These are phyloP conservation scores for Ascochyta fabae DNA, from an alignment of 2,329 filamentous ascomycete species.

Conservation along the genomic window DNA sequence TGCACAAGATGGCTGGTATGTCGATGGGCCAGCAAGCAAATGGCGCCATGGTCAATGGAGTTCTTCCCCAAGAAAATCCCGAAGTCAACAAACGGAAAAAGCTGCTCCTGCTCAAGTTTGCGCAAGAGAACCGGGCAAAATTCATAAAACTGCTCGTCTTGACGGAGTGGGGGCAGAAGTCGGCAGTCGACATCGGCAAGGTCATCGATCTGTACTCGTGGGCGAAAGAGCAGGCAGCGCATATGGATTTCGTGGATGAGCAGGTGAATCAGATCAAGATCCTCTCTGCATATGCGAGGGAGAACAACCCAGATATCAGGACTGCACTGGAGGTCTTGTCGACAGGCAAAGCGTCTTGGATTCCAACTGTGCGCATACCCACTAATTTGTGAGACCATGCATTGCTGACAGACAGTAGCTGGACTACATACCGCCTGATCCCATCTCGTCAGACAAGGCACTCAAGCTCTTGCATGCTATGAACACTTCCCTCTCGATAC, in stretches of 20 bases:
- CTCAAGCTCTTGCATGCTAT: conserved; percentile 78
- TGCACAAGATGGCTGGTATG: conserved; percentile 73
- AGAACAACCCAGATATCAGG: conserved; percentile 88
- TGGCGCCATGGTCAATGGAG: conserved; percentile 48
- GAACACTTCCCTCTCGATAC: conserved; percentile 81
- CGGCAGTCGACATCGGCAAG: conserved; percentile 74
- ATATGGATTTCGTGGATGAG: conserved; percentile 58
- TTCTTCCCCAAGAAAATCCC: conserved; percentile 35
- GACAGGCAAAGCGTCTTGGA: conserved; percentile 76
- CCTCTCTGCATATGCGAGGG: conserved; percentile 72
- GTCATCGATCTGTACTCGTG: conserved; percentile 86
- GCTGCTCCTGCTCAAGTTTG: conserved; percentile 74
- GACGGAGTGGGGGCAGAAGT: conserved; percentile 79
- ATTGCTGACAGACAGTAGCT: conserved; percentile 56
- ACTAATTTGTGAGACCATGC: neutral
- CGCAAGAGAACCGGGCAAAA: conserved; percentile 78
- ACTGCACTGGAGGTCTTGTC: conserved; percentile 87
- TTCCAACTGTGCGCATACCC: conserved; percentile 71
- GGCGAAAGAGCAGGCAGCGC: conserved; percentile 54
- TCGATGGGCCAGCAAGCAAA: conserved; percentile 64
- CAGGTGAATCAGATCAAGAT: conserved; percentile 73
- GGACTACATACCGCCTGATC: conserved; percentile 76
- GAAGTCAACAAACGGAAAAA: conserved; percentile 67
- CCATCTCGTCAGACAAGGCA: conserved; percentile 73
- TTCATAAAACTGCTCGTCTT: conserved; percentile 95